A percentile compares a stretch with the other conserved stretches of the same genome.
Evolutionary conservation across 2,329 filamentous ascomycete genomes (phyloP).

Genomic region (Clathrospora elynae): DNA sequence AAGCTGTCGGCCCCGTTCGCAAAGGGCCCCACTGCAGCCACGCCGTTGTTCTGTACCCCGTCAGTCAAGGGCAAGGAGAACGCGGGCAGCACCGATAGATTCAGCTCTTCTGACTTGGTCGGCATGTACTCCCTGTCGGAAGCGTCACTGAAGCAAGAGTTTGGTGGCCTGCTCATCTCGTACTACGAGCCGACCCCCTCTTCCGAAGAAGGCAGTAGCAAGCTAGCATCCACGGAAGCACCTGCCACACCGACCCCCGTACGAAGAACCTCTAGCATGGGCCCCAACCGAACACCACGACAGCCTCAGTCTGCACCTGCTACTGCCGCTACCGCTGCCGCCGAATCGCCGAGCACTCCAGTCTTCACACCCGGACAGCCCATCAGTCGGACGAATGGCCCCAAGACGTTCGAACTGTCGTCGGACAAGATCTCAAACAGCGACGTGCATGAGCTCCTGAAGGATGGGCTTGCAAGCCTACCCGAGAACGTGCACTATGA

Average conservation of each 20-base stretch:
- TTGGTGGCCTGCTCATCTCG: conserved; percentile 77
- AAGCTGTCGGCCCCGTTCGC: conserved; percentile 82
- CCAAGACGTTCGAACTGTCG: conserved; percentile 65
- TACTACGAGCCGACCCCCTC: conserved; percentile 68
- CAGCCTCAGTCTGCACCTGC: conserved; percentile 50
- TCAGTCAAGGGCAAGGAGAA: conserved; percentile 70
- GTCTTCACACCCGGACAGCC: conserved; percentile 45
- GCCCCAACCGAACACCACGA: conserved; percentile 58
- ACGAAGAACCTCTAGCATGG: conserved; percentile 65
- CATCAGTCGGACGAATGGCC: conserved; percentile 33
- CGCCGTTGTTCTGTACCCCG: conserved; percentile 60
- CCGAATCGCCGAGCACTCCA: conserved; percentile 59
- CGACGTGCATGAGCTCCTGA: conserved; percentile 51
- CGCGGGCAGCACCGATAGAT: conserved; percentile 41
- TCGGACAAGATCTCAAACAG: conserved; percentile 52
- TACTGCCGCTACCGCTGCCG: too few relatives aligned
- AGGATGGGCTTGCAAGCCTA: conserved; percentile 60
- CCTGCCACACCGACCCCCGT: conserved; percentile 77
- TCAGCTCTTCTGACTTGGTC: conserved; percentile 68
- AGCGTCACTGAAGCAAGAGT: conserved; percentile 68
- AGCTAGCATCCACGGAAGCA: conserved; percentile 41
- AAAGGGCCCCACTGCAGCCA: conserved; percentile 63
- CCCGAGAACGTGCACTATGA: conserved; percentile 80
- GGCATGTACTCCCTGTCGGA: conserved; percentile 63
- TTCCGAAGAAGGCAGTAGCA: conserved; percentile 30